Evolutionary conservation across 331 rosid genomes (phyloP).

Genomic region (Spiraea crenata): DNA sequence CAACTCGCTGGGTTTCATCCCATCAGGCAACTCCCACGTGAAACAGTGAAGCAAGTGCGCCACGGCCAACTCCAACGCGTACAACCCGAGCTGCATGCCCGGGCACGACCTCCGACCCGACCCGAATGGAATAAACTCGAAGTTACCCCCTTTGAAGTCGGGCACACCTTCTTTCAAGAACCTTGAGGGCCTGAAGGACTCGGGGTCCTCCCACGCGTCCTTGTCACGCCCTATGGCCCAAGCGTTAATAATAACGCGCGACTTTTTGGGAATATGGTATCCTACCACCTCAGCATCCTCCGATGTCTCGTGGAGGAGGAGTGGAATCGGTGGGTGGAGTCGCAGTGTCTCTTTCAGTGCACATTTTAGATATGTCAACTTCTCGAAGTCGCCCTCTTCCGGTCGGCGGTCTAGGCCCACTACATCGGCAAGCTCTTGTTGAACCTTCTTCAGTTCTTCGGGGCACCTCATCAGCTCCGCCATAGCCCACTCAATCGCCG

Average conservation of each 20-base stretch:
- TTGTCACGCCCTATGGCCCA: constrained; percentile 84
- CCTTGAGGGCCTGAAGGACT: constrained; percentile 52
- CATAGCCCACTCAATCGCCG: constrained; percentile 92
- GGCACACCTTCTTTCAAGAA: constrained; percentile 49
- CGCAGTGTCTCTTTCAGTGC: constrained; percentile 68
- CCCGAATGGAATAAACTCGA: constrained; percentile 91
- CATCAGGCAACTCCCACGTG: constrained; percentile 86
- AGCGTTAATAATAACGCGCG: constrained; percentile 77
- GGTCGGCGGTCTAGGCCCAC: constrained; percentile 69
- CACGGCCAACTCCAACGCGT: constrained; percentile 68
- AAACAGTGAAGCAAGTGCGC: constrained; percentile 80
- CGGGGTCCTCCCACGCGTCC: constrained; percentile 58
- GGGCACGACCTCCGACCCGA: constrained; percentile 97
- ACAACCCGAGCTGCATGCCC: constrained; percentile 84
- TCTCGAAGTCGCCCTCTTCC: constrained; percentile 72
- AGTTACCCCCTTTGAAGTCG: constrained; percentile 75
- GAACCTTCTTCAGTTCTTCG: constrained; percentile 57
- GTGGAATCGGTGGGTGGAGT: constrained; percentile 92
- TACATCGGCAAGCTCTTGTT: constrained; percentile 58
- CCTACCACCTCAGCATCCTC: constrained; percentile 58
- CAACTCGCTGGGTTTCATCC: constrained; percentile 78
- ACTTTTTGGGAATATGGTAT: constrained; percentile 51
- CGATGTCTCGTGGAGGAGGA: constrained; percentile 92
- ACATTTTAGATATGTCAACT: constrained; percentile 51
- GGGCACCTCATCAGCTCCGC: constrained; percentile 74